Base-by-base conservation (phyloP, 2,329 filamentous ascomycete species). In the Periconia sp. region DNA sequence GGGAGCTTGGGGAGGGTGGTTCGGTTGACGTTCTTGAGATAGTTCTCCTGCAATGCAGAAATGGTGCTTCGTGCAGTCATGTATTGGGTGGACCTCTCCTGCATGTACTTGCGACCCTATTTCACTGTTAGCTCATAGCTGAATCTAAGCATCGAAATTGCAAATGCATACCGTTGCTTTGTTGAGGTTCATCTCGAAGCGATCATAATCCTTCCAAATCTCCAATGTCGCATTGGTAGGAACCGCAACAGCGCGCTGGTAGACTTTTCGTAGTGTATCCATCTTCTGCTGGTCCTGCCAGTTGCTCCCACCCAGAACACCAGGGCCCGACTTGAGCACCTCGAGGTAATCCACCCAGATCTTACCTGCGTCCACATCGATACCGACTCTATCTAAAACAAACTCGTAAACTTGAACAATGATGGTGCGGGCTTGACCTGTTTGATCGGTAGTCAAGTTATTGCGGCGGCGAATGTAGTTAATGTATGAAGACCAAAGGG, bases 221-320 rank as follows among this genome's bases (percentile, higher is more conserved):
- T 83, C 84, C 66, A 93, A 90, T 46, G 96, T 85, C 31, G 88
- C 89, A 50, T 88, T 85, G 58, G 91, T 96, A 5, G 95, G 95
- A 40, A 97, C 85, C 60, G 85, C 87, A 53, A 97, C 90, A 14
- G 93, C 93, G 49, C 88, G 88, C 66, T 97, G 92, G 71, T 97
- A 99, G 0, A 91, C 90, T 71, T 95, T 96, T 55, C 94, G 88
- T 48, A 99, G 77, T 62, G 90, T 81, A 65, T 99, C 94, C 89
- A 96, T 96, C 80, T 99, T 99, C 71, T 97, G 94, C 75, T 93
- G 90, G 69, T 97, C 94, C 74, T 97, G 92, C 95, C 94, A 99
- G 54, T 85, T 87, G 54, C 82, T 87, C 42, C 93, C 94, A 23
- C 92, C 93, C 54, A 94, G 84, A 53, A 86, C 86, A 6, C 94